Base-by-base conservation (phyloP, 2,329 filamentous ascomycete species). In the Verticillium isaacii region DNA sequence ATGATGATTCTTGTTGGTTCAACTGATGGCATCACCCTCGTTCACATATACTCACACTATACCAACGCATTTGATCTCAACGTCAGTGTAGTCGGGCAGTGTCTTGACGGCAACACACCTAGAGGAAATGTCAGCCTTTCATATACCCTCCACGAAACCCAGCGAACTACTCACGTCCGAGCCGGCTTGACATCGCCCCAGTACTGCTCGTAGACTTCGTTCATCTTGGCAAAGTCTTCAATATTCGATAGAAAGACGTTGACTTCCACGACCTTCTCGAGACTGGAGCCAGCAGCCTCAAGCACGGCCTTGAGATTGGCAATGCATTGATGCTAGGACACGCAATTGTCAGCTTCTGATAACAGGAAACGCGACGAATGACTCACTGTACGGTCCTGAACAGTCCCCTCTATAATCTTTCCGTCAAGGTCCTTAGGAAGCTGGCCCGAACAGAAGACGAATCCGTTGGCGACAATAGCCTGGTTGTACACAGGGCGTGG, bases 191-290 rank as follows among this genome's bases (percentile, higher is more conserved):
- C 66, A 8, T 78, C 72, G 3, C 75, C 77, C 75, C 90, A 92
- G 77, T 86, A 89, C 73, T 88, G 85, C 69, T 84, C 83, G 68
- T 91, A 92, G 32, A 89, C 83, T 67, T 82, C 82, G 72, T 92
- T 92, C 86, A 92, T 90, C 72, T 89, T 85, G 36, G 79, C 83
- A 69, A 92, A 92, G 72, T 90, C 81, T 60, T 82, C 84, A 88
- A 92, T 91, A 67, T 89, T 84, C 55, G 86, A 84, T 56, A 92
- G 79, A 77, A 90, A 92, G 66, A 92, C 86, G 66, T 84, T 86
- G 60, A 89, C 86, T 76, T 91, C 90, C 66, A 92, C 85, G 14
- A 91, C 85, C 67, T 86, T 85, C 56, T 80, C 75, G 19, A 92
- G 78, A 57, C 78, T 81, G 23, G 84, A 88, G 1, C 88, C 88